phyloP scores from a whole-genome alignment of 306 rosid species.

The Herpetospermum pedunculosum region DNA sequence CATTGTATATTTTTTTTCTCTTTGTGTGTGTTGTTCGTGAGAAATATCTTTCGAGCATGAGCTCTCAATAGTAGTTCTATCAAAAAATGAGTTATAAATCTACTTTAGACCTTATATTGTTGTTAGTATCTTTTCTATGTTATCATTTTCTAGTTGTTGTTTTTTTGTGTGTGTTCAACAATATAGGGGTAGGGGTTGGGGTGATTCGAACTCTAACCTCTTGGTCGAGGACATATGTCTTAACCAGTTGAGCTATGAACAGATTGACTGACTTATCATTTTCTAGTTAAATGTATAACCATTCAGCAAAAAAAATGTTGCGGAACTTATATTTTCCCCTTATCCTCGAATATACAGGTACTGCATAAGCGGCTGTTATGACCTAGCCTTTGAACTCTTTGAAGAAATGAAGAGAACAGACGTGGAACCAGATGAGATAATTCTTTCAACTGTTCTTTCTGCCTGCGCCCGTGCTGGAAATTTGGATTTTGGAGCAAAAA shows the following conservation, averaged over 20 bases:
- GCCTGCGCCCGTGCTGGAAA: constrained; percentile 51
- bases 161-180: too few species aligned
- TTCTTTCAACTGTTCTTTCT: constrained; percentile 53
- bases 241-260: too few species aligned
- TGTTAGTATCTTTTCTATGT: too few species aligned
- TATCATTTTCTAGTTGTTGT: background rate
- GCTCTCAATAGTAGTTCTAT: background rate
- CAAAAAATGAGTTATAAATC: too few species aligned
- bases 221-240: too few species aligned
- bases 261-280: too few species aligned
- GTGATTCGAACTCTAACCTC: too few species aligned
- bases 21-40: background rate
- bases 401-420: constrained; percentile 56
- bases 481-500: constrained; percentile 24
- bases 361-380: constrained; percentile 46
- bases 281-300: background rate
- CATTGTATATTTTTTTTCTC: too few species aligned
- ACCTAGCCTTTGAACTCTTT: constrained; percentile 42
- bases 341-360: constrained; percentile 29
- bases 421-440: constrained; percentile 43
- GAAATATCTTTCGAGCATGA: background rate
- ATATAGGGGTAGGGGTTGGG: too few species aligned
- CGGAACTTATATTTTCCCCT: background rate
- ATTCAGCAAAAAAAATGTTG: background rate
- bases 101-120: too few species aligned